These are phyloP conservation scores for Suhomyces ambrosiae DNA, from an alignment of 1,139 yeast species.

Conservation along the genomic window DNA sequence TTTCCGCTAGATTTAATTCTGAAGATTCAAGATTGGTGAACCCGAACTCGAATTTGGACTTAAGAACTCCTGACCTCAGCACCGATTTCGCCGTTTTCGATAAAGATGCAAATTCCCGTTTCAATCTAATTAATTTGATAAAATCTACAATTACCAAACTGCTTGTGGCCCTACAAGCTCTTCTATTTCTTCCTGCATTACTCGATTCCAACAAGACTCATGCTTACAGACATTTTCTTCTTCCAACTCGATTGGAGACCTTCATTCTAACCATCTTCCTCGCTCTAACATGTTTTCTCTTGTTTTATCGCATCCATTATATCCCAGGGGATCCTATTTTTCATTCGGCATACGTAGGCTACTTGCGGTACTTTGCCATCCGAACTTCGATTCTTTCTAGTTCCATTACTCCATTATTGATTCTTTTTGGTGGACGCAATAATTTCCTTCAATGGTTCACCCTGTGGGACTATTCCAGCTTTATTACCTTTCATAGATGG, in stretches of 20 bases:
- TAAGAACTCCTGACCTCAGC: too few relatives aligned
- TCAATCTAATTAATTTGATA: too few relatives aligned
- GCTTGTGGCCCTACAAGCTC: too few relatives aligned
- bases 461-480: constrained; percentile 62
- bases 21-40: too few relatives aligned
- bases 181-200: constrained; percentile 44
- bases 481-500: constrained; percentile 63
- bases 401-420: constrained; percentile 52
- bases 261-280: constrained; percentile 13
- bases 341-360: constrained; percentile 17
- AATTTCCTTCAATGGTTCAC: constrained; percentile 59
- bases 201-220: constrained; percentile 44
- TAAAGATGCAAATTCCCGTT: too few relatives aligned
- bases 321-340: constrained; percentile 35
- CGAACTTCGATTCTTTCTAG: constrained; percentile 62
- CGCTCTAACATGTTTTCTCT: constrained; percentile 7
- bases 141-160: too few relatives aligned
- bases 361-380: constrained; percentile 47
- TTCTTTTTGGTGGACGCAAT: constrained; percentile 63
- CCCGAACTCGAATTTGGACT: too few relatives aligned
- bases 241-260: constrained; percentile 67
- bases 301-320: constrained; percentile 23
- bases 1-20: too few relatives aligned
- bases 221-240: constrained; percentile 29
- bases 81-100: too few relatives aligned